Base-by-base conservation (phyloP, 441 rosid genomes). In the Monsonia emarginata region DNA sequence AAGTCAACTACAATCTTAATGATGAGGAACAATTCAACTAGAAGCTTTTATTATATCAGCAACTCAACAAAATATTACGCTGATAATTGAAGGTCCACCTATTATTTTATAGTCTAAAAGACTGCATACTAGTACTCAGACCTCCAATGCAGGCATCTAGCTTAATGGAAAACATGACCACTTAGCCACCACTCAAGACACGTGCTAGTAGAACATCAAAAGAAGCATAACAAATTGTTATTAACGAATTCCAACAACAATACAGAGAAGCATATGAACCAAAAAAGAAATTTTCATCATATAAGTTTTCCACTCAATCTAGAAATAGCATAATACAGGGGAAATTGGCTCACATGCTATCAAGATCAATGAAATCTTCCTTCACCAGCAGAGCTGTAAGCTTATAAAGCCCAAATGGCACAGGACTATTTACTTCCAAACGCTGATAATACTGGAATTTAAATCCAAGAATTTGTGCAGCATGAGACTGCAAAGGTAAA, bases 401-500 rank as follows among this genome's bases (percentile, higher is more conserved):
- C 82, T 81, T 85, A 80, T 84, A 93, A 38, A 95, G 95, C 77
- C 99, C 96, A 79, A 78, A 85, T 40, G 97, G 98, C 64, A 86
- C 91, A 66, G 87, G 88, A 78, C 78, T 71, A 77, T 79, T 84
- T 77, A 95, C 94, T 81, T 95, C 99, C 84, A 83, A 73, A 38
- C 89, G 82, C 78, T 93, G 99, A 81, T 95, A 90, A 80, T 83
- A 90, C 80, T 95, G 98, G 79, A 95, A 93, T 88, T 95, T 95
- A 76, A 88, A 95, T 66, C 99, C 99, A 65, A 95, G 96, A 79
- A 95, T 90, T 76, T 95, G 99, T n/a, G 99, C 89, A 60, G 98
- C 99, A 76, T 89, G 99, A 69, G 97, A 95, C 99, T 95, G 97
- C 82, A 86, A 72, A 64, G 8, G 56, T 24, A 6, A n/a, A 64